These are phyloP conservation scores for Cinnamomum micranthum DNA, from an alignment of 164 flowering plant species.

Conservation along the genomic window DNA sequence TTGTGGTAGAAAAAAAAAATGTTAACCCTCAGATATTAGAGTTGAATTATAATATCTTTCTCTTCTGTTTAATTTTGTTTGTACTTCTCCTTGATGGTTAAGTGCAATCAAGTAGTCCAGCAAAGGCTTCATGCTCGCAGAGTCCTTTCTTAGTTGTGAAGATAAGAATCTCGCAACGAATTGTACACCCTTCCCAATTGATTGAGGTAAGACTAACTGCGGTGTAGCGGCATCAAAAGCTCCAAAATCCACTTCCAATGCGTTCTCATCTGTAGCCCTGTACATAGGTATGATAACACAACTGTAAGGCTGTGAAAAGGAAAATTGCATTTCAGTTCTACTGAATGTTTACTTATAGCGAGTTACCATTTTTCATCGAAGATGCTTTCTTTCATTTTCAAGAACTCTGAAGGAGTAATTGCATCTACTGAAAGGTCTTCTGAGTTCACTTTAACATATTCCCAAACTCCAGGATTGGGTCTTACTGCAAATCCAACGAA, in stretches of 20 bases:
- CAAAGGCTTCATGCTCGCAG: constrained; percentile 43
- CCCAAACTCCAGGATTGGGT: constrained; percentile 90
- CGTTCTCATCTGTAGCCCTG: constrained; percentile 91
- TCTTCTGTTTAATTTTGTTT: background rate
- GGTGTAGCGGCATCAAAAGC: constrained; percentile 62
- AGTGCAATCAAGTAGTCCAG: constrained; percentile 55
- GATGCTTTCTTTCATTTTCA: constrained; percentile 72
- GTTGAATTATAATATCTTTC: background rate
- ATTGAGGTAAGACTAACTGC: constrained; percentile 53
- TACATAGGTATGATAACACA: background rate
- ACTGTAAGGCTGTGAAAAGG: background rate
- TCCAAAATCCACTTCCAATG: constrained; percentile 87
- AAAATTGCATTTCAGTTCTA: background rate
- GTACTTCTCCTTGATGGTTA: constrained; percentile 74
- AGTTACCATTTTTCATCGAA: constrained; percentile 70
- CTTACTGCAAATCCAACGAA: constrained; percentile 72
- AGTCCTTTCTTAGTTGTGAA: constrained; percentile 36
- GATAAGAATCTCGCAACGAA: constrained; percentile 59
- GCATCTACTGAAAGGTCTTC: constrained; percentile 59
- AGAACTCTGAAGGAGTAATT: constrained; percentile 57
- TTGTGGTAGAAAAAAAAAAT: background rate
- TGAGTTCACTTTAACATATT: constrained; percentile 67
- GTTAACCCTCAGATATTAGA: background rate
- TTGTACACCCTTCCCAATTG: constrained; percentile 73
- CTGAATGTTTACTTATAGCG: background rate